Conservation (phyloP, 192 early-diverging fungal genomes). For the Coemansia biformis region DNA sequence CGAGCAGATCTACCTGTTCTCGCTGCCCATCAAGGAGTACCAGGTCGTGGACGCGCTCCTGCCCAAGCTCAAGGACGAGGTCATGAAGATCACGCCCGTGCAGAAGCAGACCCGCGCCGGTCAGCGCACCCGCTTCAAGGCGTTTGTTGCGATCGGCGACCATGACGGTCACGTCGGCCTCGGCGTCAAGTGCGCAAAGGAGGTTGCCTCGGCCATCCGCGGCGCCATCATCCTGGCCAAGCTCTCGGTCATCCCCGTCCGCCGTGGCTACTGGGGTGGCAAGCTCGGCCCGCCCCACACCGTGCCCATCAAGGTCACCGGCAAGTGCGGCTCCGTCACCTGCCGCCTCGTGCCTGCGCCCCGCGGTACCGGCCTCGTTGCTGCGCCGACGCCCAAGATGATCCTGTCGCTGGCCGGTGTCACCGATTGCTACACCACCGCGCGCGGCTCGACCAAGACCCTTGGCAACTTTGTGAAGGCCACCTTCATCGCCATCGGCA, state of each 20-base stretch:
- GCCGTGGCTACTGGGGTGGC: constrained; percentile 98
- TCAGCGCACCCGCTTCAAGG: constrained; percentile 99
- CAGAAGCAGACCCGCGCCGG: constrained; percentile 99
- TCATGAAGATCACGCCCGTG: constrained; percentile 99
- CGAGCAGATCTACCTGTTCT: constrained; percentile 97
- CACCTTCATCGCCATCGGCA: constrained; percentile 91
- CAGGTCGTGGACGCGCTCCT: constrained; percentile 97
- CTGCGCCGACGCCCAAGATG: constrained; percentile 96
- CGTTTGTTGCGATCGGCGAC: constrained; percentile 98
- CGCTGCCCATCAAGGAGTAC: constrained; percentile 99
- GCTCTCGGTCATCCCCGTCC: constrained; percentile 95
- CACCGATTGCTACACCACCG: constrained; percentile 94
- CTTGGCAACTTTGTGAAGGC: constrained; percentile 99
- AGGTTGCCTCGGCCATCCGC: constrained; percentile 97
- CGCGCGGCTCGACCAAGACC: constrained; percentile 95
- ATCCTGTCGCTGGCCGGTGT: constrained; percentile 95
- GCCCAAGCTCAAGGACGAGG: constrained; percentile 95
- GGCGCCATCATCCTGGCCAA: constrained; percentile 99
- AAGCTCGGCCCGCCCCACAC: constrained; percentile 95
- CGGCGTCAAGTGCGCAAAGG: constrained; percentile 99
- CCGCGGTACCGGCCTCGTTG: constrained; percentile 98
- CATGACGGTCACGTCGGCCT: constrained; percentile 96
- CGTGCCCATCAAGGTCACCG: constrained; percentile 95
- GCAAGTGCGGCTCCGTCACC: constrained; percentile 90
- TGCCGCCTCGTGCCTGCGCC: constrained; percentile 95